Percentiles rank a stretch among this genome's conserved stretches.
These are phyloP conservation scores for Cyberlindnera maclurae DNA, from an alignment of 805 yeast species.

Conservation along the genomic window DNA sequence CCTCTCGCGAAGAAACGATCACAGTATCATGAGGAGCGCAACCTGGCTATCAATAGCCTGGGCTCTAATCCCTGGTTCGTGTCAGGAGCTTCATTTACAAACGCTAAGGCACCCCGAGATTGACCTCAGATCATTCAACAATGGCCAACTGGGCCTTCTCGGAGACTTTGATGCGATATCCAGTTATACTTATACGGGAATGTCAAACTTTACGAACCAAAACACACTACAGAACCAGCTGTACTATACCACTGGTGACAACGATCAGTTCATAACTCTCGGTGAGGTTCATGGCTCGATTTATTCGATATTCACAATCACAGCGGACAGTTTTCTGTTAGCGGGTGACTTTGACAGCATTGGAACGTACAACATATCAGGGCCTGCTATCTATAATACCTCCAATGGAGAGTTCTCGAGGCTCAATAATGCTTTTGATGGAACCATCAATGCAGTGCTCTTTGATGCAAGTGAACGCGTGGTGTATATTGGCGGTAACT, in stretches of 20 bases:
- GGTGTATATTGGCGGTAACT: conserved; percentile 77
- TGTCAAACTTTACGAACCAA: conserved; percentile 26
- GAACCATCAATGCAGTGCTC: conserved; percentile 37
- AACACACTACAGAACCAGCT: conserved; percentile 14
- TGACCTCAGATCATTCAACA: conserved; percentile 17
- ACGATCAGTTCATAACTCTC: conserved; percentile 12
- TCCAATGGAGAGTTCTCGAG: conserved; percentile 22
- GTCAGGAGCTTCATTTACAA: not conserved
- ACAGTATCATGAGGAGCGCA: not conserved
- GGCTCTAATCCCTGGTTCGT: not conserved
- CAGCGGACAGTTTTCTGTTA: conserved; percentile 26
- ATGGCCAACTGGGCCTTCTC: conserved; percentile 20
- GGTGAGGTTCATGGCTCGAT: conserved; percentile 18
- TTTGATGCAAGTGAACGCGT: conserved; percentile 40
- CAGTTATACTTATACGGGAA: conserved; percentile 28
- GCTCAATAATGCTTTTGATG: conserved; percentile 25
- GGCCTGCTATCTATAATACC: conserved; percentile 28
- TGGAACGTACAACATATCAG: conserved; percentile 18
- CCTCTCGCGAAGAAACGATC: no score
- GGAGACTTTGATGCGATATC: conserved; percentile 34
- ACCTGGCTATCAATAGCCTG: conserved; percentile 1
- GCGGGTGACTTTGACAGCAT: conserved; percentile 23
- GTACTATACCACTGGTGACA: conserved; percentile 12
- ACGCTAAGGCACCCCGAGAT: conserved; percentile 10
- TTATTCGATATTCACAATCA: conserved; percentile 23